Conservation (phyloP, 768 basidiomycete species). For the Boletus huronensis region DNA sequence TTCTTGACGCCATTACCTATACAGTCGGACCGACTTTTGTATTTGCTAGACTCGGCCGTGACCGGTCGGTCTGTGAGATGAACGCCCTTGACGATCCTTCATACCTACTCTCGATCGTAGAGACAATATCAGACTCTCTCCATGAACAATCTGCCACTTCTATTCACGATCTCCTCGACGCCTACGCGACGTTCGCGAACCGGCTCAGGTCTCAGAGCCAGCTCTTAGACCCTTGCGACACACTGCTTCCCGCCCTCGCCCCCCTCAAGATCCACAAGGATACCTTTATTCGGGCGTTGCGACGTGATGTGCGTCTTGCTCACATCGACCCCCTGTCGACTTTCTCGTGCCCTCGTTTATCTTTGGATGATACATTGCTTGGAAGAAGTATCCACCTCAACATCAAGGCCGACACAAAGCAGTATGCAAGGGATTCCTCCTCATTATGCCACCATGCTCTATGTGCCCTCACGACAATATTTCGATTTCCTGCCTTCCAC, state of each 20-base stretch:
- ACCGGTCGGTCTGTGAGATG: too few species aligned
- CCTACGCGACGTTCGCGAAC: constrained; percentile 50
- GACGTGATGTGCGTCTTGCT: constrained; percentile 49
- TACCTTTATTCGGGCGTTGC: constrained; percentile 40
- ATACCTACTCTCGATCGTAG: constrained; percentile 41
- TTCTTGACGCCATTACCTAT: too few species aligned
- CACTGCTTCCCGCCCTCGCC: constrained; percentile 20
- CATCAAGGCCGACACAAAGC: constrained; percentile 36
- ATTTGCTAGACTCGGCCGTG: too few species aligned
- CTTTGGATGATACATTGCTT: constrained; percentile 3
- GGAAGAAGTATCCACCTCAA: neutral
- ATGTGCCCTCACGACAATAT: constrained; percentile 47
- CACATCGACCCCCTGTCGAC: constrained; percentile 34
- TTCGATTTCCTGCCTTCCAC: constrained; percentile 45
- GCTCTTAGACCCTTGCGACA: constrained; percentile 1
- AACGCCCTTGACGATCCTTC: constrained; percentile 19
- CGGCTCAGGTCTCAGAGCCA: constrained; percentile 35
- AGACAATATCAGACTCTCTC: constrained; percentile 46
- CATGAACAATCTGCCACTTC: constrained; percentile 39
- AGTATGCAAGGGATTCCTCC: constrained; percentile 40
- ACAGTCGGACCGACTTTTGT: too few species aligned
- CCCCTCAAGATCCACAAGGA: constrained; percentile 34
- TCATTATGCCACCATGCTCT: constrained; percentile 54
- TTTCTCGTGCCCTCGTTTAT: constrained; percentile 3
- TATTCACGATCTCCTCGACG: constrained; percentile 56